Percentiles rank a stretch among this genome's conserved stretches.
These are phyloP conservation scores for Evernia prunastri DNA, from an alignment of 495 filamentous ascomycete species.

Conservation along the genomic window DNA sequence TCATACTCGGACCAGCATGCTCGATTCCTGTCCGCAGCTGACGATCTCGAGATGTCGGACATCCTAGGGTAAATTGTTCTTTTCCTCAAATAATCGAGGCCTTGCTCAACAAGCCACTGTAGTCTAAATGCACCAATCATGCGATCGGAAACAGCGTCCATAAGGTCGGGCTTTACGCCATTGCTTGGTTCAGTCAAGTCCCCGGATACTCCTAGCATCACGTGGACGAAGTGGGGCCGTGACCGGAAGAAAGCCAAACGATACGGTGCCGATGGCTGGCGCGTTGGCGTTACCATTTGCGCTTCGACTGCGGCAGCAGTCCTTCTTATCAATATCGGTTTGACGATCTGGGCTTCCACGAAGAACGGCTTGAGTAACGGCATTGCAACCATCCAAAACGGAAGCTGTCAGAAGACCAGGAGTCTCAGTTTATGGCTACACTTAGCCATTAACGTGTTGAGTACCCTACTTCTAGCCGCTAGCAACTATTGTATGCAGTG, in stretches of 20 bases:
- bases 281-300: slow-evolving; percentile 14
- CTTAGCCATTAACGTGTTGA: slow-evolving; percentile 35
- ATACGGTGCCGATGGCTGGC: slow-evolving; percentile 23
- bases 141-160: not conserved
- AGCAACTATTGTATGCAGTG: slow-evolving; percentile 36
- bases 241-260: not conserved
- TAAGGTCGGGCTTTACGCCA: not conserved
- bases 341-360: slow-evolving; percentile 13
- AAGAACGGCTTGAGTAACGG: not conserved
- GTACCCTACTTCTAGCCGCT: slow-evolving; percentile 35
- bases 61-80: not conserved
- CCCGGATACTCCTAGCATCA: not conserved
- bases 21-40: not conserved
- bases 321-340: slow-evolving; percentile 17
- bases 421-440: slow-evolving; percentile 30
- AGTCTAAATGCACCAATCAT: not conserved
- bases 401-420: slow-evolving; percentile 26
- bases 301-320: slow-evolving; percentile 13
- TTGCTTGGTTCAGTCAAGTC: not conserved
- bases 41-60: not conserved
- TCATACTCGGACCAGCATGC: not conserved
- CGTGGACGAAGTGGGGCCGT: not conserved
- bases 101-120: not conserved
- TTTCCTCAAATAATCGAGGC: not conserved
- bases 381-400: slow-evolving; percentile 23